A percentile compares a stretch with the other conserved stretches of the same genome.
Conservation (phyloP, 2,329 filamentous ascomycete species). For the Pseudogymnoascus sp. region DNA sequence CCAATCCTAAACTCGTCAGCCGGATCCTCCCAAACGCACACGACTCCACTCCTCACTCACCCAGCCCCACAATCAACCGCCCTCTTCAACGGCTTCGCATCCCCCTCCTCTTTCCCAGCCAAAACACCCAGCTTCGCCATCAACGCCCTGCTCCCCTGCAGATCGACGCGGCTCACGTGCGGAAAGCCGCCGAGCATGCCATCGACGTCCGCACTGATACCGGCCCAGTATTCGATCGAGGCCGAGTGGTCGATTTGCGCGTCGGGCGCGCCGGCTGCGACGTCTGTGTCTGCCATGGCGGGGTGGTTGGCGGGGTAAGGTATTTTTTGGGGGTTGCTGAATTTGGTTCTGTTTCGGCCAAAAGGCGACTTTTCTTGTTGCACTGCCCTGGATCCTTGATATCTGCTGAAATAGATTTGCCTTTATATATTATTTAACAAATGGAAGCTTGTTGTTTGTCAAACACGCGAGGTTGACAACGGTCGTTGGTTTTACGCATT, state of each 20-base stretch:
- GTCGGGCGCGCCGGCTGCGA: constrained; percentile 20
- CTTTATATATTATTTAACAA: background rate
- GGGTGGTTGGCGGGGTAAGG: background rate
- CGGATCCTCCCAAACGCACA: background rate
- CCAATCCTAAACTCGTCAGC: constrained; percentile 56
- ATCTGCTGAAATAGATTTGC: background rate
- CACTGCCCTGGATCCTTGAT: background rate
- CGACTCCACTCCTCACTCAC: constrained; percentile 20
- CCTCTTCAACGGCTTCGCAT: constrained; percentile 15
- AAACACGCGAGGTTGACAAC: background rate
- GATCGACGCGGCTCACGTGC: constrained; percentile 61
- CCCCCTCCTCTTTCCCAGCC: constrained; percentile 27
- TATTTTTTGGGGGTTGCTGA: background rate
- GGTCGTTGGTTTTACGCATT: background rate
- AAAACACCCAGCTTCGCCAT: constrained; percentile 54
- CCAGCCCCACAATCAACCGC: constrained; percentile 35
- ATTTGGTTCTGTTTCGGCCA: background rate
- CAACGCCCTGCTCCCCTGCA: constrained; percentile 64
- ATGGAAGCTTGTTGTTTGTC: background rate
- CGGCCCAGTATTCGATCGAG: constrained; percentile 41
- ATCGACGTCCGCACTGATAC: constrained; percentile 47
- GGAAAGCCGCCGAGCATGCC: constrained; percentile 77
- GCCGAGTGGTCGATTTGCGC: constrained; percentile 26
- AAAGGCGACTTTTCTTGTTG: background rate
- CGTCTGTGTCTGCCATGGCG: background rate